phyloP scores from a whole-genome alignment of 345 rosid genomes.

The Populus ilicifolia region DNA sequence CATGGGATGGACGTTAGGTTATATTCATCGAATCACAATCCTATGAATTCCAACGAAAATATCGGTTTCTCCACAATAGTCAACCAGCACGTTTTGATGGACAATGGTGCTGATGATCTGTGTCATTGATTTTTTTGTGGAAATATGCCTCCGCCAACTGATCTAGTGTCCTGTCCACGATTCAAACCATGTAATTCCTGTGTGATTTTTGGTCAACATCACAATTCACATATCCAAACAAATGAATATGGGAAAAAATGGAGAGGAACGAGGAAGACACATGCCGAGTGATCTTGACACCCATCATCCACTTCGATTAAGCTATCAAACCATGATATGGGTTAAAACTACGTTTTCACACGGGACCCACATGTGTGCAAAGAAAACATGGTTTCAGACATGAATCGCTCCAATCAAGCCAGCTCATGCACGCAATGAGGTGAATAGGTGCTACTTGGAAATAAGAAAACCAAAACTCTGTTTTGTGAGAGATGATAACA shows the following conservation, averaged over 20 bases:
- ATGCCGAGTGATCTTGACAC: background rate
- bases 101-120: too few species aligned
- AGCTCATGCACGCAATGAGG: background rate
- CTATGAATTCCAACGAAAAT: too few species aligned
- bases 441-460: background rate
- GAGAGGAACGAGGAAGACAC: background rate
- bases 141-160: too few species aligned
- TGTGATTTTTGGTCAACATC: background rate
- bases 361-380: background rate
- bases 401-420: background rate
- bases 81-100: too few species aligned
- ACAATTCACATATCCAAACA: background rate
- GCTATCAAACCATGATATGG: background rate
- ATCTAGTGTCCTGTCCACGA: too few species aligned
- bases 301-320: background rate
- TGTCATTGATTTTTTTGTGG: too few species aligned
- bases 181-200: background rate
- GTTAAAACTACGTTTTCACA: background rate
- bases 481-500: background rate
- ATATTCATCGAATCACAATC: too few species aligned
- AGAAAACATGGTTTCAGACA: background rate
- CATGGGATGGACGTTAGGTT: too few species aligned
- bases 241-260: background rate
- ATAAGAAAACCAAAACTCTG: background rate
- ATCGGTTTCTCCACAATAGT: too few species aligned